Conservation (phyloP, 371 early-diverging fungal genomes). For the Lichtheimia hyalospora region DNA sequence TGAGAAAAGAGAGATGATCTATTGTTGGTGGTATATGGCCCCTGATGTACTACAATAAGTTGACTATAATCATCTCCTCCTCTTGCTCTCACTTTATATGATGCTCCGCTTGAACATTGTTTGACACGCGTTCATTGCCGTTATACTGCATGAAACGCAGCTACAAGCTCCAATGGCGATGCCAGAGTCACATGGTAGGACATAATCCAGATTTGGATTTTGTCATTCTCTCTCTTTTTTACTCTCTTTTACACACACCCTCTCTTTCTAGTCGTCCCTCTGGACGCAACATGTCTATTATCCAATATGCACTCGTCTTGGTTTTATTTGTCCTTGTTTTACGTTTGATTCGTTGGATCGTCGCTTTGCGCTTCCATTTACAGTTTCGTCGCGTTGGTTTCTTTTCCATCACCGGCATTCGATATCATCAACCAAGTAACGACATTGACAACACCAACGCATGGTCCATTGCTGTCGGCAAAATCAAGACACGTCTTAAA, state of each 20-base stretch:
- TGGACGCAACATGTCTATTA: background rate
- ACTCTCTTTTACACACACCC: background rate
- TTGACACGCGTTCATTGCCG: too few species aligned
- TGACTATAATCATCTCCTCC: too few species aligned
- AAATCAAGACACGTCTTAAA: conserved; percentile 38
- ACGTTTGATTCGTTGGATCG: conserved; percentile 18
- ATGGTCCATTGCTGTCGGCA: conserved; percentile 38
- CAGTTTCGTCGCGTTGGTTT: conserved; percentile 43
- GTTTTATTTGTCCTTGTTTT: conserved; percentile 12
- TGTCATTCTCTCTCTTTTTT: too few species aligned
- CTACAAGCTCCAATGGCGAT: too few species aligned
- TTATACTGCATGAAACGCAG: too few species aligned
- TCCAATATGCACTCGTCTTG: conserved; percentile 20
- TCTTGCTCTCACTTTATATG: too few species aligned
- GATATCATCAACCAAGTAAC: conserved; percentile 30
- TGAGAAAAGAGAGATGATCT: too few species aligned
- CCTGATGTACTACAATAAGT: too few species aligned
- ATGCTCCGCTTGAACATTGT: too few species aligned
- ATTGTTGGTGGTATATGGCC: too few species aligned
- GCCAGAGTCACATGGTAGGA: conserved; percentile 1
- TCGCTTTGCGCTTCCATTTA: conserved; percentile 38
- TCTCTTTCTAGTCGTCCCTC: background rate
- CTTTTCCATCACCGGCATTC: conserved; percentile 40
- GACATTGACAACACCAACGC: conserved; percentile 14
- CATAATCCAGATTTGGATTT: too few species aligned